Conservation (phyloP, 2,329 filamentous ascomycete genomes). For the Fusarium stilboides region DNA sequence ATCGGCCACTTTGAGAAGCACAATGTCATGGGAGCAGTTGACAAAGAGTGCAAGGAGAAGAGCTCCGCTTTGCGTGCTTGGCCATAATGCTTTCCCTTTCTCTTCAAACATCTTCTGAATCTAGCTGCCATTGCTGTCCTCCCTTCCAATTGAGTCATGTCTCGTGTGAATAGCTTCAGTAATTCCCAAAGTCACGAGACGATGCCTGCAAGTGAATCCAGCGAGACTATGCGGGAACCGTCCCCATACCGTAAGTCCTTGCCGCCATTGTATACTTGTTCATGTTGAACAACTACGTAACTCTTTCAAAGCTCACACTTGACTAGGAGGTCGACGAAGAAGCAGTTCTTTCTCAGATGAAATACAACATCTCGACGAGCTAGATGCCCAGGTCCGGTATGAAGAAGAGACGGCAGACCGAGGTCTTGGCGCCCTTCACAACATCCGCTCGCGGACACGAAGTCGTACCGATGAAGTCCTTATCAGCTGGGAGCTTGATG, state of each 20-base stretch:
- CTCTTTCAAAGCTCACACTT: slow-evolving; percentile 32
- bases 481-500: slow-evolving; percentile 63
- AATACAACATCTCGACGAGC: slow-evolving; percentile 53
- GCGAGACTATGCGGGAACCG: slow-evolving; percentile 48
- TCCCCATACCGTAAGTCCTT: slow-evolving; percentile 49
- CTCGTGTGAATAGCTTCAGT: slow-evolving; percentile 38
- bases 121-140: slow-evolving; percentile 1
- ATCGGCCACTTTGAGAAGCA: slow-evolving; percentile 23
- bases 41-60: slow-evolving; percentile 22
- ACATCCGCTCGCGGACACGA: slow-evolving; percentile 54
- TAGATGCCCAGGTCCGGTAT: slow-evolving; percentile 60
- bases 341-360: slow-evolving; percentile 46
- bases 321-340: slow-evolving; percentile 45
- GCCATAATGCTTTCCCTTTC: slow-evolving; percentile 11
- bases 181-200: slow-evolving; percentile 19
- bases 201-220: slow-evolving; percentile 49
- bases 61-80: slow-evolving; percentile 29
- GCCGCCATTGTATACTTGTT: not conserved
- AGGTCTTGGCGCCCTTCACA: slow-evolving; percentile 53
- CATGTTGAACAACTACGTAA: slow-evolving; percentile 1
- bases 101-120: slow-evolving; percentile 14
- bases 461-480: slow-evolving; percentile 54
- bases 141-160: slow-evolving; percentile 15
- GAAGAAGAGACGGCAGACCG: slow-evolving; percentile 59
- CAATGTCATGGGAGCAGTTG: slow-evolving; percentile 36